Evolutionary conservation across 345 rosid species (phyloP).

Genomic region (Alliaria petiolata): DNA sequence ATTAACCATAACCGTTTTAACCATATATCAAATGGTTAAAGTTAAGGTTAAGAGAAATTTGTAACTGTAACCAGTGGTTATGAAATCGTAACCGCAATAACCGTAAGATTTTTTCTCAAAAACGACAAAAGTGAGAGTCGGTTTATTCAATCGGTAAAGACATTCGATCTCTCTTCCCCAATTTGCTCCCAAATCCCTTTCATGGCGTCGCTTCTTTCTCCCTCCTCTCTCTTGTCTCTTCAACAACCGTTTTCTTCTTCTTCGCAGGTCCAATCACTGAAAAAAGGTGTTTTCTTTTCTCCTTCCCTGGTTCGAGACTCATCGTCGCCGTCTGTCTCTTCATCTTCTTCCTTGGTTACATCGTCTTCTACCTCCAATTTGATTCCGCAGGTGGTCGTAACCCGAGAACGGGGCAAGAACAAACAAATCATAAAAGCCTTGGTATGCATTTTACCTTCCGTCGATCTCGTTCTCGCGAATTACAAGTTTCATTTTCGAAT

Average conservation of each 20-base stretch:
- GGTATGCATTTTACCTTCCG: constrained; percentile 40
- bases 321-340: constrained; percentile 11
- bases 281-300: background rate
- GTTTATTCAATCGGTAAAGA: no score
- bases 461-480: no score
- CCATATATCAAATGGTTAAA: no score
- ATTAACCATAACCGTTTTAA: no score
- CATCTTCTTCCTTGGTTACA: constrained; percentile 11
- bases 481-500: no score
- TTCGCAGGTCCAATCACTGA: constrained; percentile 14
- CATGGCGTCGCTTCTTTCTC: constrained; percentile 35
- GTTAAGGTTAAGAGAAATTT: no score
- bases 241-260: constrained; percentile 20
- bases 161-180: background rate
- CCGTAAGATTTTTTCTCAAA: no score
- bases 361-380: constrained; percentile 29
- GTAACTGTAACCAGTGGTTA: no score
- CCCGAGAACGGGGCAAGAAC: constrained; percentile 94
- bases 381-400: constrained; percentile 72
- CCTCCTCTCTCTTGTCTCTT: constrained; percentile 24
- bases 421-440: constrained; percentile 69
- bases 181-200: constrained; percentile 31
- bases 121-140: no score
- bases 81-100: no score
- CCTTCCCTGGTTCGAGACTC: background rate